These are phyloP conservation scores for Tetrapyrgos nigripes DNA, from an alignment of 1,284 basidiomycete species.

Conservation along the genomic window DNA sequence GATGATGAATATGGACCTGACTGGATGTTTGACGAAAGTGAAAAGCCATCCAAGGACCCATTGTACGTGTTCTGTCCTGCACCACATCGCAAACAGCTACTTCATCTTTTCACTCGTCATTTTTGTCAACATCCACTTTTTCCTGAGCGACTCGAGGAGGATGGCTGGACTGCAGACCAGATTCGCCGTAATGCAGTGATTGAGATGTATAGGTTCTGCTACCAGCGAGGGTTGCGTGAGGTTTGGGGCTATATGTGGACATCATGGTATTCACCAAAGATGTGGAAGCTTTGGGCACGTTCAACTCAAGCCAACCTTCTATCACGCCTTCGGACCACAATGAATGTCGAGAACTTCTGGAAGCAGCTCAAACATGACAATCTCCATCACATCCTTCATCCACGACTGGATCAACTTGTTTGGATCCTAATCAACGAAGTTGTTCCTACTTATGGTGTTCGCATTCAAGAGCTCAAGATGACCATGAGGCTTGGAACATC, in stretches of 20 bases:
- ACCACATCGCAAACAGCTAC: background rate
- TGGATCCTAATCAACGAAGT: conserved; percentile 35
- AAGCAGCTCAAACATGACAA: conserved; percentile 35
- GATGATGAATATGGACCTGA: conserved; percentile 13
- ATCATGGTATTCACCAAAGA: conserved; percentile 23
- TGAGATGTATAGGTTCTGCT: conserved; percentile 13
- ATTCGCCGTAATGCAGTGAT: background rate
- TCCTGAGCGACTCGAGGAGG: conserved; percentile 4
- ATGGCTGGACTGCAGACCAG: conserved; percentile 17
- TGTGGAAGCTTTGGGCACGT: conserved; percentile 37
- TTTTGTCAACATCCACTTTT: conserved; percentile 16
- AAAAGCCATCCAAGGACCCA: background rate
- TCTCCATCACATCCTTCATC: conserved; percentile 32
- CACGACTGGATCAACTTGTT: conserved; percentile 37
- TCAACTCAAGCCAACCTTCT: conserved; percentile 27
- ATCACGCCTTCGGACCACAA: conserved; percentile 36
- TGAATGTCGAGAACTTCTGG: conserved; percentile 43
- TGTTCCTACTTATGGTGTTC: conserved; percentile 25
- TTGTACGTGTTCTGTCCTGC: conserved; percentile 15
- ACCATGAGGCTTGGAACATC: conserved; percentile 20
- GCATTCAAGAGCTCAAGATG: conserved; percentile 18
- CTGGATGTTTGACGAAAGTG: conserved; percentile 14
- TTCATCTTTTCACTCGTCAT: conserved; percentile 7
- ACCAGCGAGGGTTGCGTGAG: conserved; percentile 13
- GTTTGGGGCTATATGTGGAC: conserved; percentile 32